These are phyloP conservation scores for Metrosideros polymorpha DNA, from an alignment of 441 rosid genomes.

Conservation along the genomic window DNA sequence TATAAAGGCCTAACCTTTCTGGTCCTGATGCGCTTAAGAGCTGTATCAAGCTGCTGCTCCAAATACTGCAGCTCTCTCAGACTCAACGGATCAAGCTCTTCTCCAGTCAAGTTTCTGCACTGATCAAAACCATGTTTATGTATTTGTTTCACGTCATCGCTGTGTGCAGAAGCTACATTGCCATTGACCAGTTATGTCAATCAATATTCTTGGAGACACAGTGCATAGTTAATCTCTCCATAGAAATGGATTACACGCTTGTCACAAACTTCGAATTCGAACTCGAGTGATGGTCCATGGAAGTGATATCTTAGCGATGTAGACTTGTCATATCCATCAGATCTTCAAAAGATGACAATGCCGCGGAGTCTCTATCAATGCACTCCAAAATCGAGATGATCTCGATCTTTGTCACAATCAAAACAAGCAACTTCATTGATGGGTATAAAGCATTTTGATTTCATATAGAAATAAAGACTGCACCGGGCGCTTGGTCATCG, in stretches of 20 bases:
- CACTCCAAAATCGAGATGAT: not conserved
- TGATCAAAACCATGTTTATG: not conserved
- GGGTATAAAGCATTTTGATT: not conserved
- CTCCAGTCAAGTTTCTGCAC: constrained; percentile 37
- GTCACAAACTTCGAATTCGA: not conserved
- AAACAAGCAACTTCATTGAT: not conserved
- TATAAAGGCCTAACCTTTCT: constrained; percentile 24
- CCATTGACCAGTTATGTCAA: not conserved
- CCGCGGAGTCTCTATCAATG: not conserved
- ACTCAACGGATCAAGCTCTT: constrained; percentile 34
- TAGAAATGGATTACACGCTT: not conserved
- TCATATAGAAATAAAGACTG: not conserved
- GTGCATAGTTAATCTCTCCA: not conserved
- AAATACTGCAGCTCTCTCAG: constrained; percentile 43
- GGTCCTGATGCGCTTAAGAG: constrained; percentile 45
- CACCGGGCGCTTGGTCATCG: not conserved
- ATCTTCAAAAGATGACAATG: not conserved
- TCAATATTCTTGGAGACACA: not conserved
- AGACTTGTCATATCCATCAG: not conserved
- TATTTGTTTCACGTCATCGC: not conserved
- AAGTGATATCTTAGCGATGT: not conserved
- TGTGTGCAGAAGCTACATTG: not conserved
- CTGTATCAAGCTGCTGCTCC: constrained; percentile 54
- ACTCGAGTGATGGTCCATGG: not conserved
- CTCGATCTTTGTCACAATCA: not conserved